Percentiles rank a stretch among this genome's conserved stretches.
Evolutionary conservation across 2,329 filamentous ascomycete species (phyloP).

Genomic region (Neonectria coccinea): DNA sequence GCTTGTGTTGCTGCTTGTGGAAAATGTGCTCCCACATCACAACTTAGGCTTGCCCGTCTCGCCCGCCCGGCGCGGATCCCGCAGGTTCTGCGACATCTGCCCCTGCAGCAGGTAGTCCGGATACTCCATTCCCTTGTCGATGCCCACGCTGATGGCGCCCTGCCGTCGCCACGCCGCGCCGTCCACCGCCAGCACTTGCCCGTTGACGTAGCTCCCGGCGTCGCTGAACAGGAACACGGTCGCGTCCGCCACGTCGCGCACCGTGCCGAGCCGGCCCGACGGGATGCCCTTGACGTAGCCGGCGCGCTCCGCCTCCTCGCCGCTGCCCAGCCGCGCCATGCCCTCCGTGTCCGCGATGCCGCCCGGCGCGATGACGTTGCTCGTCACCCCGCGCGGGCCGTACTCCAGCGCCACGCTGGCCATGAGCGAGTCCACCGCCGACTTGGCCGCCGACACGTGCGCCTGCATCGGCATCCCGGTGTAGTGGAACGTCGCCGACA

Average conservation of each 20-base stretch:
- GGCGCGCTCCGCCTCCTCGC: constrained; percentile 47
- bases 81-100: constrained; percentile 50
- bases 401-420: constrained; percentile 87
- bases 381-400: constrained; percentile 86
- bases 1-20: background rate
- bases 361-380: constrained; percentile 90
- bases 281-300: constrained; percentile 68
- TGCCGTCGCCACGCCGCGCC: constrained; percentile 69
- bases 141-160: constrained; percentile 58
- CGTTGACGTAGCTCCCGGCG: constrained; percentile 87
- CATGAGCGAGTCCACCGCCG: constrained; percentile 87
- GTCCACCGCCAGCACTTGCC: constrained; percentile 81
- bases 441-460: constrained; percentile 93
- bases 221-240: constrained; percentile 91
- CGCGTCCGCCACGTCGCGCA: constrained; percentile 92
- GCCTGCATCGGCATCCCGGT: constrained; percentile 86
- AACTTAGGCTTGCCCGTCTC: constrained; percentile 53
- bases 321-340: constrained; percentile 70
- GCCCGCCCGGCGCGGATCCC: constrained; percentile 40
- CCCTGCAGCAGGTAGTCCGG: constrained; percentile 60
- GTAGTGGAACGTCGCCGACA: constrained; percentile 93
- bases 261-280: constrained; percentile 78
- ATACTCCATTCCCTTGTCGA: constrained; percentile 62
- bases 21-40: constrained; percentile 35
- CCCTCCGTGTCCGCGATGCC: constrained; percentile 89